These are phyloP conservation scores for Pilobolus umbonatus DNA, from an alignment of 192 early-diverging fungal species.

Conservation along the genomic window DNA sequence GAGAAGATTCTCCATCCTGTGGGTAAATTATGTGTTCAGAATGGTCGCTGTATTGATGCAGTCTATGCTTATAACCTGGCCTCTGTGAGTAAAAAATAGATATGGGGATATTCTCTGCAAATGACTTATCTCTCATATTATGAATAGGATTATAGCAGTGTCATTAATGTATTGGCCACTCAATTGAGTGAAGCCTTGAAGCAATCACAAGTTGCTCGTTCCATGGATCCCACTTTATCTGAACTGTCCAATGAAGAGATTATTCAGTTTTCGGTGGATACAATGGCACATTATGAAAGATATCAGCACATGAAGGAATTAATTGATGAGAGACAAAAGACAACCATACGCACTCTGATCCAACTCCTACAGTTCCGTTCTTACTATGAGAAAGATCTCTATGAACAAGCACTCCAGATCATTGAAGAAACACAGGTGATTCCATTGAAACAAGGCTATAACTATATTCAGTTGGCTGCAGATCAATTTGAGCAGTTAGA, in stretches of 20 bases:
- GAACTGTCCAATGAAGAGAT: background rate
- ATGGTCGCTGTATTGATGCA: slow-evolving; percentile 67
- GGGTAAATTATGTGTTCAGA: slow-evolving; percentile 65
- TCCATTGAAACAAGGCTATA: slow-evolving; percentile 56
- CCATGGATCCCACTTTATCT: background rate
- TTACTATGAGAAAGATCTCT: slow-evolving; percentile 46
- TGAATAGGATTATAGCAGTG: slow-evolving; percentile 30
- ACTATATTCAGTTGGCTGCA: slow-evolving; percentile 52
- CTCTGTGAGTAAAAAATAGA: slow-evolving; percentile 35
- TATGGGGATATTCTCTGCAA: background rate
- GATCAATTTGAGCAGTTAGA: slow-evolving; percentile 63
- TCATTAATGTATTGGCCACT: slow-evolving; percentile 18
- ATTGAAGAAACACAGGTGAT: slow-evolving; percentile 61
- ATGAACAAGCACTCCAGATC: slow-evolving; percentile 55
- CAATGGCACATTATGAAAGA: background rate
- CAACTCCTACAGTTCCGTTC: slow-evolving; percentile 49
- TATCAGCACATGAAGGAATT: background rate
- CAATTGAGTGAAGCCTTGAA: slow-evolving; percentile 25
- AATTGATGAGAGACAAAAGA: background rate
- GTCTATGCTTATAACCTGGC: slow-evolving; percentile 75
- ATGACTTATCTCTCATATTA: background rate
- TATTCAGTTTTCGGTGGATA: background rate
- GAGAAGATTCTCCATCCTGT: slow-evolving; percentile 59
- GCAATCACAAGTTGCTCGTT: background rate
- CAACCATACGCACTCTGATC: background rate